Conservation (phyloP, 1,284 basidiomycete species). For the Athelia sp. region DNA sequence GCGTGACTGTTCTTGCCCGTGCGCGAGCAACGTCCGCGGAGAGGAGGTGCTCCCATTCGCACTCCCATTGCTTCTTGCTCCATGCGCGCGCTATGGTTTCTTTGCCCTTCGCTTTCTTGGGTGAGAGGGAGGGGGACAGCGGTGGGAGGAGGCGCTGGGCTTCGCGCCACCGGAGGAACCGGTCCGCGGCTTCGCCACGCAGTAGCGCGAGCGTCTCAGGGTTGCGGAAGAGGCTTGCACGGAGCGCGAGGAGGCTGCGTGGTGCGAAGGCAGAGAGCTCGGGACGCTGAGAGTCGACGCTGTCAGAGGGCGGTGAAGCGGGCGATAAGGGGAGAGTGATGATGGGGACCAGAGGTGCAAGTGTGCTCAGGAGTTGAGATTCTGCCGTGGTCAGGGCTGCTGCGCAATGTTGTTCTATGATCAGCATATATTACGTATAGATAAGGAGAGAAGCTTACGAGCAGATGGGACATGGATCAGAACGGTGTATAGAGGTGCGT, state of each 20-base stretch:
- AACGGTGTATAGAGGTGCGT: slow-evolving; percentile 50
- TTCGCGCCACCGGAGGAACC: slow-evolving; percentile 69
- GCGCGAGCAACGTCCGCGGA: slow-evolving; percentile 52
- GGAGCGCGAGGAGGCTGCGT: slow-evolving; percentile 42
- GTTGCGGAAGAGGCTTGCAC: slow-evolving; percentile 52
- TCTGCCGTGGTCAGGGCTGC: slow-evolving; percentile 32
- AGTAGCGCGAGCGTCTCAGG: slow-evolving; percentile 52
- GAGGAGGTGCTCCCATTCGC: slow-evolving; percentile 53
- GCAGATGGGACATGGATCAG: slow-evolving; percentile 48
- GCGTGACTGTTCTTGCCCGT: slow-evolving; percentile 11
- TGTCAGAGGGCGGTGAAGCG: slow-evolving; percentile 19
- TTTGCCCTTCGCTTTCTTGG: slow-evolving; percentile 11
- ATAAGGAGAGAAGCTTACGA: slow-evolving; percentile 27
- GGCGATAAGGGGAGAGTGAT: slow-evolving; percentile 42
- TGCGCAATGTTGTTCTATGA: not conserved
- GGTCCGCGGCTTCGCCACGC: slow-evolving; percentile 57
- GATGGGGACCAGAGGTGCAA: slow-evolving; percentile 53
- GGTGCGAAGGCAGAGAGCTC: slow-evolving; percentile 53
- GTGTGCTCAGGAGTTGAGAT: slow-evolving; percentile 41
- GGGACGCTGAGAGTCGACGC: slow-evolving; percentile 16
- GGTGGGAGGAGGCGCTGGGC: slow-evolving; percentile 47
- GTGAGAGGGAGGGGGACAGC: slow-evolving; percentile 20
- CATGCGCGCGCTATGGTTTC: slow-evolving; percentile 23
- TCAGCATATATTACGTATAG: not conserved
- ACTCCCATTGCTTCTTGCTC: slow-evolving; percentile 59